Conservation (phyloP, 352 stramenopile genomes). For the Phytophthora cryptogea region DNA sequence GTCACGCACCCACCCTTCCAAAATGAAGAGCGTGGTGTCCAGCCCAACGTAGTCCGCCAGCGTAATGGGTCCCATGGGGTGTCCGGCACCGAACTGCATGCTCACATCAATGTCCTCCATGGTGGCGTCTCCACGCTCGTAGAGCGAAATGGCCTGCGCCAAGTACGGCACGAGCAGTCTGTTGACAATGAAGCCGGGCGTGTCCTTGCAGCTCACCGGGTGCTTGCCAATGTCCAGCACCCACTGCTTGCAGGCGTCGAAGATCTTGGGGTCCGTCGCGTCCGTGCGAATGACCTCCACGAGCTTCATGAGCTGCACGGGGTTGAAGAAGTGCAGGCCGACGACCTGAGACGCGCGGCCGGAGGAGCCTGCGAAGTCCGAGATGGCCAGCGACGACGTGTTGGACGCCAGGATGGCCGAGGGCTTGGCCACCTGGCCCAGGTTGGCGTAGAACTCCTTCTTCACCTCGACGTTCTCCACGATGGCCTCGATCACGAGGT, state of each 20-base stretch:
- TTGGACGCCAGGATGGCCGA: slow-evolving; percentile 97
- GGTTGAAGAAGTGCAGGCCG: slow-evolving; percentile 99
- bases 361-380: slow-evolving; percentile 94
- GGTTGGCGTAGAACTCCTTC: slow-evolving; percentile 92
- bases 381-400: slow-evolving; percentile 94
- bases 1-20: slow-evolving; percentile 95
- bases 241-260: slow-evolving; percentile 92
- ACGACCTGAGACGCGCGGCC: slow-evolving; percentile 93
- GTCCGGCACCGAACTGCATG: slow-evolving; percentile 96
- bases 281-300: slow-evolving; percentile 97
- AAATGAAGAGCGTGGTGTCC: slow-evolving; percentile 96
- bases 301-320: slow-evolving; percentile 94
- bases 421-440: slow-evolving; percentile 90
- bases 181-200: slow-evolving; percentile 99
- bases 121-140: slow-evolving; percentile 94
- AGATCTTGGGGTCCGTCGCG: slow-evolving; percentile 89
- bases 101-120: slow-evolving; percentile 97
- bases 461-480: slow-evolving; percentile 97
- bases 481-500: slow-evolving; percentile 98
- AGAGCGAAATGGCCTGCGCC: slow-evolving; percentile 91
- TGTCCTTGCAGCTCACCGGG: slow-evolving; percentile 94
- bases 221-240: slow-evolving; percentile 94
- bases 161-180: slow-evolving; percentile 81
- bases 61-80: slow-evolving; percentile 97
- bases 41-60: slow-evolving; percentile 97